phyloP scores from a whole-genome alignment of 2,329 filamentous ascomycete species.

The Sphaerulina populicola region DNA sequence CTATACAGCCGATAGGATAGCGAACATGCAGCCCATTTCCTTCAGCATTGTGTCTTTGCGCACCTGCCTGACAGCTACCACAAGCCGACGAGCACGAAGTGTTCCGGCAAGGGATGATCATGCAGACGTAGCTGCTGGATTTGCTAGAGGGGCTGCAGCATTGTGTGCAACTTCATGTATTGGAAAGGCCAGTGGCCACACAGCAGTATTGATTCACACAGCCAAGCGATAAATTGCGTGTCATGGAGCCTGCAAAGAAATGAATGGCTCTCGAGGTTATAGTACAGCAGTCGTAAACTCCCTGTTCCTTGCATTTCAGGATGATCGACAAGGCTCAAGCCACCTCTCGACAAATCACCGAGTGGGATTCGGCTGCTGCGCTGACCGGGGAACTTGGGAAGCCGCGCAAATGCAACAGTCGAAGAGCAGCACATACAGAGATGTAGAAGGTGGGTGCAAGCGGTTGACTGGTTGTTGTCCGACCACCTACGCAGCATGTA shows the following conservation, averaged over 20 bases:
- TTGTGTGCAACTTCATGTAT: conserved; percentile 6
- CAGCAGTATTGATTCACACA: conserved; percentile 11
- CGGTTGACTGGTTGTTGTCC: background rate
- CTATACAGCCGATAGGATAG: background rate
- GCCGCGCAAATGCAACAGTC: background rate
- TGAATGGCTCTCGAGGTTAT: conserved; percentile 4
- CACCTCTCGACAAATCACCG: conserved; percentile 3
- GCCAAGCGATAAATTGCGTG: conserved; percentile 11
- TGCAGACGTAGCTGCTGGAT: background rate
- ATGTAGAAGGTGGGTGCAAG: background rate
- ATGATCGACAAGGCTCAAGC: conserved; percentile 7
- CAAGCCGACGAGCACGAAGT: background rate
- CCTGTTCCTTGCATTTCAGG: conserved; percentile 14
- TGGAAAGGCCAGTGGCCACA: conserved; percentile 5
- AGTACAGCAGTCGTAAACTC: background rate
- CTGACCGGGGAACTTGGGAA: conserved; percentile 1
- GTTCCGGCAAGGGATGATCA: background rate
- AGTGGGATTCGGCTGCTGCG: conserved; percentile 4
- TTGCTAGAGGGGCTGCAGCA: conserved; percentile 4
- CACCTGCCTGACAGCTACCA: background rate
- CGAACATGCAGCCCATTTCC: background rate
- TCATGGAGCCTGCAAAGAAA: conserved; percentile 1
- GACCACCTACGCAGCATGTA: too few relatives aligned
- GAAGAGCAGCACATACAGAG: background rate
- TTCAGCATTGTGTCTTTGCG: too few relatives aligned